Conservation (phyloP, 306 rosid species). For the Abrus precatorius region DNA sequence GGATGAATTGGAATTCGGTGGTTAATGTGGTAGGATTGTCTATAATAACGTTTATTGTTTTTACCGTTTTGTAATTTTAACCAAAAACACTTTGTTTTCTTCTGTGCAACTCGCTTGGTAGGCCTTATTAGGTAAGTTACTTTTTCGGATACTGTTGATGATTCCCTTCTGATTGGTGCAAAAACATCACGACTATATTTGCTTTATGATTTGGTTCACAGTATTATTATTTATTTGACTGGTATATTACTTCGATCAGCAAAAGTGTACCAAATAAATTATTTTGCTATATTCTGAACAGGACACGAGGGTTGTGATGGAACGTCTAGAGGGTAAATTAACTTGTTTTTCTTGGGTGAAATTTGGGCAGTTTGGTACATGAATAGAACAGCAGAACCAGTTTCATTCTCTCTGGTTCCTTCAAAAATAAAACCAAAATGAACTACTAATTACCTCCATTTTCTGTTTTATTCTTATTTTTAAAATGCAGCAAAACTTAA, state of each 20-base stretch:
- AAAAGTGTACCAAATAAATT: conserved; percentile 21
- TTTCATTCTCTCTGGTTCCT: not conserved
- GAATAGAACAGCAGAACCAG: not conserved
- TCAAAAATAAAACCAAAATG: not conserved
- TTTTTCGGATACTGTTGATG: conserved; percentile 11
- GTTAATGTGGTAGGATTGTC: conserved; percentile 46
- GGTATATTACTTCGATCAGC: not conserved
- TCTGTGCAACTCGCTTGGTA: conserved; percentile 41
- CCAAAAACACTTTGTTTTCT: conserved; percentile 23
- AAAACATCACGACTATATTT: not conserved
- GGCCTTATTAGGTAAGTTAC: conserved; percentile 4
- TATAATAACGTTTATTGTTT: not conserved
- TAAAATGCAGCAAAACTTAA: not conserved
- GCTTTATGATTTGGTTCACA: conserved; percentile 15
- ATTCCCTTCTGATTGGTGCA: not conserved
- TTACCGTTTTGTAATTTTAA: conserved; percentile 36
- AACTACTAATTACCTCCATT: not conserved
- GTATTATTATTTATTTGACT: not conserved
- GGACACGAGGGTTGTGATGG: not conserved
- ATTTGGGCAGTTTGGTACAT: not conserved
- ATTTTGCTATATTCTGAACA: not conserved
- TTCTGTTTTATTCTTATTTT: not conserved
- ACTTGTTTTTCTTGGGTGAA: not conserved
- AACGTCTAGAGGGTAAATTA: not conserved
- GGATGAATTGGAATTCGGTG: conserved; percentile 23